phyloP scores from a whole-genome alignment of 2,329 filamentous ascomycete genomes.

The Sclerotinia subarctica region DNA sequence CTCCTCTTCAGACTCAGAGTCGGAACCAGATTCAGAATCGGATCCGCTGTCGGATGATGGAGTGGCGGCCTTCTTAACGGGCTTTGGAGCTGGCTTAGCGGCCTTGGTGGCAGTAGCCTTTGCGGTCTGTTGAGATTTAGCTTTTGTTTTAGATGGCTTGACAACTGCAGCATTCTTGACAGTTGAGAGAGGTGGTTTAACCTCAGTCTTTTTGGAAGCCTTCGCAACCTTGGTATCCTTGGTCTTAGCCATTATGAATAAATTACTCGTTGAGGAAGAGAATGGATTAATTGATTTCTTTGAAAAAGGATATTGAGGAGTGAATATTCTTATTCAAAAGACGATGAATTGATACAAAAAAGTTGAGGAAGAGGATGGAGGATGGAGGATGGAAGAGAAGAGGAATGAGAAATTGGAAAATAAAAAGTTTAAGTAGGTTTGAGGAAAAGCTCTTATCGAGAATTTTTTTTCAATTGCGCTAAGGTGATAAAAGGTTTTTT shows the following conservation, averaged over 20 bases:
- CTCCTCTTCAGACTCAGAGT: slow-evolving; percentile 38
- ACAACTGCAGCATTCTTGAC: slow-evolving; percentile 66
- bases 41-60: slow-evolving; percentile 41
- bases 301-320: background rate
- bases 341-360: background rate
- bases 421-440: slow-evolving; percentile 23
- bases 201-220: slow-evolving; percentile 51
- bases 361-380: slow-evolving; percentile 15
- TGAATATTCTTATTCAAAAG: slow-evolving; percentile 1
- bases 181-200: slow-evolving; percentile 48
- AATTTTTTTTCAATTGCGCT: slow-evolving; percentile 22
- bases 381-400: slow-evolving; percentile 21
- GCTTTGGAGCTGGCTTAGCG: slow-evolving; percentile 35
- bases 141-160: slow-evolving; percentile 65
- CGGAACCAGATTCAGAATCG: slow-evolving; percentile 35
- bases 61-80: slow-evolving; percentile 42
- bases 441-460: slow-evolving; percentile 34
- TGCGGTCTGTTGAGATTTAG: slow-evolving; percentile 64
- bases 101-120: slow-evolving; percentile 49
- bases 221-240: slow-evolving; percentile 62
- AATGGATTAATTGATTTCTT: background rate
- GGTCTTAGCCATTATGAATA: slow-evolving; percentile 59
- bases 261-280: slow-evolving; percentile 11
- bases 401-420: slow-evolving; percentile 23
- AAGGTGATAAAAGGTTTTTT: slow-evolving; percentile 15